Evolutionary conservation across 2,329 filamentous ascomycete species (phyloP).

Genomic region (Geoglossum cookeanum): DNA sequence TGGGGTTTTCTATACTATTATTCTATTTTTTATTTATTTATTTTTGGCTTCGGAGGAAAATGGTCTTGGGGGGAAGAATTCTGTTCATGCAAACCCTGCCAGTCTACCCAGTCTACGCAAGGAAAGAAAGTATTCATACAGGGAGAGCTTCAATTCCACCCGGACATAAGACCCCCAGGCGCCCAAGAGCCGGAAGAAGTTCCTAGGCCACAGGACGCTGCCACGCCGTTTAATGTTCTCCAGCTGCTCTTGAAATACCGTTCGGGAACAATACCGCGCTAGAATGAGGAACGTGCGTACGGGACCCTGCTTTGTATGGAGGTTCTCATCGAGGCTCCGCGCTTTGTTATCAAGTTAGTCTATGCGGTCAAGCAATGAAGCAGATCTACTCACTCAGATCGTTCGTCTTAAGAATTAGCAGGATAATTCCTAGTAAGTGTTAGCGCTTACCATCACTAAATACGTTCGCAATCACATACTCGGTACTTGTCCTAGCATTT

Average conservation of each 20-base stretch:
- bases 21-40: too few species aligned
- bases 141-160: constrained; percentile 42
- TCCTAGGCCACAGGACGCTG: constrained; percentile 39
- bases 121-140: constrained; percentile 30
- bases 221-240: constrained; percentile 35
- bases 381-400: constrained; percentile 46
- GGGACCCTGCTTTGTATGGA: constrained; percentile 52
- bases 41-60: too few species aligned
- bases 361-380: background rate
- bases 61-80: background rate
- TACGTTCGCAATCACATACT: constrained; percentile 19
- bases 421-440: constrained; percentile 39
- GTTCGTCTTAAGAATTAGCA: constrained; percentile 94
- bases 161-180: constrained; percentile 40
- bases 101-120: constrained; percentile 1
- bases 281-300: constrained; percentile 48
- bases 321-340: constrained; percentile 75
- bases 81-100: background rate
- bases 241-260: constrained; percentile 44
- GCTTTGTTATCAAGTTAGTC: constrained; percentile 24
- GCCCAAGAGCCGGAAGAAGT: constrained; percentile 32
- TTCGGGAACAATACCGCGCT: constrained; percentile 46
- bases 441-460: background rate
- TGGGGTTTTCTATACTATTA: too few species aligned
- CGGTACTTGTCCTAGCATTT: constrained; percentile 73